phyloP scores from a whole-genome alignment of 352 stramenopile species.

The Phytophthora tentaculata region DNA sequence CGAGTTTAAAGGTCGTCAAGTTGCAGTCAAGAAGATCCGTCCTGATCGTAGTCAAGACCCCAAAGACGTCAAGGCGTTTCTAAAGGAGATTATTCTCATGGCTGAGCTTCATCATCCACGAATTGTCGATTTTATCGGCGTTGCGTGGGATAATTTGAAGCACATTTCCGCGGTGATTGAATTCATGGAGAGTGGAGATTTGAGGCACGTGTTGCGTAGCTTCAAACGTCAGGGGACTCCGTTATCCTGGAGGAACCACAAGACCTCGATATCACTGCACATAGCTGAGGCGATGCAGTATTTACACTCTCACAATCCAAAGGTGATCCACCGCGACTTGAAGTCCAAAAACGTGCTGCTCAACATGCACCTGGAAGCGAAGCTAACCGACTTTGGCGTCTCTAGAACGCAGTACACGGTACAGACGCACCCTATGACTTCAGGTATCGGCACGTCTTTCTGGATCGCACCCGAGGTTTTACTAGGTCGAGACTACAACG shows the following conservation, averaged over 20 bases:
- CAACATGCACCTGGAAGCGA: conserved; percentile 58
- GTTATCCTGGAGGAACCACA: conserved; percentile 45
- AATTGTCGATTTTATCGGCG: conserved; percentile 52
- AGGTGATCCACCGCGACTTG: conserved; percentile 49
- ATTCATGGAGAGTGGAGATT: conserved; percentile 57
- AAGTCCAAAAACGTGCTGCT: conserved; percentile 56
- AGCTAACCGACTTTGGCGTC: conserved; percentile 75
- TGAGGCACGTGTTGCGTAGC: conserved; percentile 44
- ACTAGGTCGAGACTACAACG: conserved; percentile 42
- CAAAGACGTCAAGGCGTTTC: conserved; percentile 42
- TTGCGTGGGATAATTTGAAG: conserved; percentile 47
- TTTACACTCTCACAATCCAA: conserved; percentile 50
- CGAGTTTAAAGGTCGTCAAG: conserved; percentile 35
- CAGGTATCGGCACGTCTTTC: conserved; percentile 42
- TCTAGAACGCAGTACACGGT: conserved; percentile 41
- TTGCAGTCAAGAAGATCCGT: conserved; percentile 57
- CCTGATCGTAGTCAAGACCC: conserved; percentile 38
- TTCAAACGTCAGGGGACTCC: conserved; percentile 41
- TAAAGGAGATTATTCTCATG: conserved; percentile 54
- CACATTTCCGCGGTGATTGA: conserved; percentile 53
- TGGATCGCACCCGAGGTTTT: conserved; percentile 48
- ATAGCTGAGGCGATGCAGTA: conserved; percentile 54
- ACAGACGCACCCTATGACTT: conserved; percentile 48
- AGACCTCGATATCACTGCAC: conserved; percentile 49
- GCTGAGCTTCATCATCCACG: conserved; percentile 46